Percentiles rank a stretch among this genome's conserved stretches.
Evolutionary conservation across 106 monocot genomes (phyloP).

Genomic region (Alisma plantagoaquatica): DNA sequence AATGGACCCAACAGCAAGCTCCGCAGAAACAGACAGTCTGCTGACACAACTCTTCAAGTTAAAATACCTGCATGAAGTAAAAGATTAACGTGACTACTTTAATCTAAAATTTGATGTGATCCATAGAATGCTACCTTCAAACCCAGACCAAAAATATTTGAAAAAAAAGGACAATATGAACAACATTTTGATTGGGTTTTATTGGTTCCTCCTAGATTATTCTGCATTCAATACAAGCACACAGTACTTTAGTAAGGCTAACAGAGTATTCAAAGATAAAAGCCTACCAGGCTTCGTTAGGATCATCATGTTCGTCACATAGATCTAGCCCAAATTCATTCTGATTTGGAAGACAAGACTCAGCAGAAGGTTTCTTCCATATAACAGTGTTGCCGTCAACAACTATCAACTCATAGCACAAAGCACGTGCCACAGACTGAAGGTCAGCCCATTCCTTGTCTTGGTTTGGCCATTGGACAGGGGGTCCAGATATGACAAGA

Average conservation of each 20-base stretch:
- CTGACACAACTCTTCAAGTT: conserved; percentile 71
- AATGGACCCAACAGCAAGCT: conserved; percentile 42
- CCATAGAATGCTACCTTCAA: too few relatives aligned
- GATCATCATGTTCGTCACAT: conserved; percentile 56
- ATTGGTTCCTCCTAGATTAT: too few relatives aligned
- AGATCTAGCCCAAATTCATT: conserved; percentile 53
- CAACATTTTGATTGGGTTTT: too few relatives aligned
- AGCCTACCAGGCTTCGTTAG: conserved; percentile 75
- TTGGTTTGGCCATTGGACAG: conserved; percentile 83
- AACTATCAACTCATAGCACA: conserved; percentile 80
- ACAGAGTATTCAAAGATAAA: too few relatives aligned
- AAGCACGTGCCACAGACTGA: conserved; percentile 39
- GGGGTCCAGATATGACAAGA: conserved; percentile 94
- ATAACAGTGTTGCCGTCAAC: conserved; percentile 94
- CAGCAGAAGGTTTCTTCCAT: conserved; percentile 68
- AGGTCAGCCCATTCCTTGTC: conserved; percentile 95
- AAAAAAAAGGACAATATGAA: too few relatives aligned
- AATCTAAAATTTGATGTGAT: too few relatives aligned
- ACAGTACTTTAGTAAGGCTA: too few relatives aligned
- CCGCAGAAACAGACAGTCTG: conserved; percentile 17
- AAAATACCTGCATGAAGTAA: conserved; percentile 59
- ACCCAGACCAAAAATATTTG: too few relatives aligned
- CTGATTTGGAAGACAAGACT: conserved; percentile 44
- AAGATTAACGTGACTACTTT: too few relatives aligned
- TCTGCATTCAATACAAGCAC: too few relatives aligned